Evolutionary conservation across 1,284 basidiomycete genomes (phyloP).

Genomic region (Rhodotorula sp.): DNA sequence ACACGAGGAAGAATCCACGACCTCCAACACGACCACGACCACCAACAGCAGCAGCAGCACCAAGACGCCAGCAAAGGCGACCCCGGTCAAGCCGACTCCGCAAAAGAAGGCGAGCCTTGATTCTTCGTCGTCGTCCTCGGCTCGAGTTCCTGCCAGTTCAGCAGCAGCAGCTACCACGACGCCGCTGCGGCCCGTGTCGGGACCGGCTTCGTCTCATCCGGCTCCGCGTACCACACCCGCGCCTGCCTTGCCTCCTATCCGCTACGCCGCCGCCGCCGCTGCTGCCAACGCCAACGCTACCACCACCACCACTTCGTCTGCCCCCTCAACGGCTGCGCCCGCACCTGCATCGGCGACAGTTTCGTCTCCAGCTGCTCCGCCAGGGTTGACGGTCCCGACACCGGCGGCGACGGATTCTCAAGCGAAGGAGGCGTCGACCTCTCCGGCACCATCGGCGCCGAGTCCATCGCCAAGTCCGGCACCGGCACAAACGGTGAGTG

Average conservation of each 20-base stretch:
- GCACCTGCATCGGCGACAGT: not conserved
- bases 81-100: conserved; percentile 36
- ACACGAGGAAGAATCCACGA: not conserved
- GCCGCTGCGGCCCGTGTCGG: conserved; percentile 36
- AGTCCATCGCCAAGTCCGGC: conserved; percentile 10
- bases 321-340: not conserved
- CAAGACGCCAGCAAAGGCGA: conserved; percentile 34
- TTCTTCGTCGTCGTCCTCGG: conserved; percentile 37
- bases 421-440: conserved; percentile 19
- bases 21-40: not conserved
- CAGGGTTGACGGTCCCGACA: conserved; percentile 12
- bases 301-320: not conserved
- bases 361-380: conserved; percentile 12
- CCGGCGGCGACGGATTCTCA: conserved; percentile 1
- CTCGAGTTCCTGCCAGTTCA: not conserved
- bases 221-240: conserved; percentile 55
- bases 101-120: conserved; percentile 45
- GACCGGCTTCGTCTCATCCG: conserved; percentile 45
- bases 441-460: conserved; percentile 3
- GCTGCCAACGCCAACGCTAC: conserved; percentile 57
- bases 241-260: conserved; percentile 66
- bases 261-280: conserved; percentile 80
- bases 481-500: conserved; percentile 17
- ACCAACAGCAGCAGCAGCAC: too few species aligned
- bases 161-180: conserved; percentile 32